Evolutionary conservation across 1,284 basidiomycete species (phyloP), one percentile per base, ranked within the genome.

Genomic region (Rhodotorula sp.): DNA sequence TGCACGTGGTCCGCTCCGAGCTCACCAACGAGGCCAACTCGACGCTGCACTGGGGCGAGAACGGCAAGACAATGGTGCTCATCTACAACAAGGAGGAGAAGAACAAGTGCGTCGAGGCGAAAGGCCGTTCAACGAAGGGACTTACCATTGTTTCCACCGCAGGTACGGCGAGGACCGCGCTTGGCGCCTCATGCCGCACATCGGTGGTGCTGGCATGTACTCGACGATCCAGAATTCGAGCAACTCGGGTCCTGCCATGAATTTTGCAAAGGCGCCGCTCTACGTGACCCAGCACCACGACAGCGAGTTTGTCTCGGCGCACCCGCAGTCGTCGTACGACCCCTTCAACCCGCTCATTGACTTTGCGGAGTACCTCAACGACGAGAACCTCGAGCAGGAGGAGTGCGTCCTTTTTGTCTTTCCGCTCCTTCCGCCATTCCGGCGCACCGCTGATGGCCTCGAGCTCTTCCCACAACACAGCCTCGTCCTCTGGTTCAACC

Each of bases 11-110:
- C 7, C 82, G 84, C 45, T 81, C 81, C 42, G 85, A 83, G 75
- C 84, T 89, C 72, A 80, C 82, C 12, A 87, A 82, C 72, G 89
- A 90, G 80, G 82, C 87, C 74, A 84, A 88, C n/a, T 84, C 77
- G 42, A 78, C 77, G 64, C 70, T 80, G 59, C 85, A 86, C 75
- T 86, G 85, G 80, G 85, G 86, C 1, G 48, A 70, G 25, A 88
- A 89, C 75, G 84, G 84, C 73, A 85, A 88, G 78, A 85, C 55
- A 81, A 84, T 54, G 75, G 87, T 86, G 72, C 81, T 87, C 13
- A 81, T 90, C 52, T 86, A 88, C 56, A 90, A 90, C 80, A 82
- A 84, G 75, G 85, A 86, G 8, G 82, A 83, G 66, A 82, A 74
- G 67, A 90, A 82, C 78, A 74, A 77, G 73, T 66, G n/a, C 44